phyloP scores from a whole-genome alignment of 179 eudicot genomes.

The Patellifolia procumbens region DNA sequence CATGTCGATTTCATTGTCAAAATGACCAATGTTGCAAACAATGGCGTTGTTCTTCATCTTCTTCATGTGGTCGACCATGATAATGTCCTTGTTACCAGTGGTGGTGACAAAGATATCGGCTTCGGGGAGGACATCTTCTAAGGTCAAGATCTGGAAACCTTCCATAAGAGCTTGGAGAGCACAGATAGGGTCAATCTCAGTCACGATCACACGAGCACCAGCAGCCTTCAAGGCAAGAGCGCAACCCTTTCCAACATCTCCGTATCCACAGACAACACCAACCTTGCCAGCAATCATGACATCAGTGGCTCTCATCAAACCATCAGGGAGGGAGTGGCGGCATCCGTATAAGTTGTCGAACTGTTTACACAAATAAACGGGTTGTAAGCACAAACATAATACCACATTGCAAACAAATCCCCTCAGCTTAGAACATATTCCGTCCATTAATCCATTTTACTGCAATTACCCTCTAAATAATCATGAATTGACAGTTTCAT shows the following conservation, averaged over 20 bases:
- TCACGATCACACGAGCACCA: constrained; percentile 82
- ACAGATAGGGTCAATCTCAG: constrained; percentile 82
- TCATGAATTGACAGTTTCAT: background rate
- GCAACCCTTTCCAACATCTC: constrained; percentile 82
- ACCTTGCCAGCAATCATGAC: constrained; percentile 80
- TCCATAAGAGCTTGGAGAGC: constrained; percentile 84
- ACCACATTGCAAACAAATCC: background rate
- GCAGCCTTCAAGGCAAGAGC: constrained; percentile 70
- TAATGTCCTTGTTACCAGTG: constrained; percentile 89
- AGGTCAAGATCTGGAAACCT: constrained; percentile 61
- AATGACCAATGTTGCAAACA: constrained; percentile 88
- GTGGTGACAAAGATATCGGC: constrained; percentile 80
- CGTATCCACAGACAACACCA: constrained; percentile 66
- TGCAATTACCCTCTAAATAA: background rate
- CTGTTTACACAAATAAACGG: constrained; percentile 36
- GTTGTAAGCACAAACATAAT: background rate
- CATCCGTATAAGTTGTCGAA: constrained; percentile 83
- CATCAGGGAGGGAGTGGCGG: constrained; percentile 86
- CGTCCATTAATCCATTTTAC: background rate
- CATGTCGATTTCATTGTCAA: constrained; percentile 86
- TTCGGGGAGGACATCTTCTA: constrained; percentile 66
- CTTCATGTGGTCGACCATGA: constrained; percentile 74
- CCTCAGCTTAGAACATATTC: background rate
- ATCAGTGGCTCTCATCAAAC: constrained; percentile 81
- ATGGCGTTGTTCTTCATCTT: constrained; percentile 91